Percentiles rank a stretch among this genome's conserved stretches.
Evolutionary conservation across 192 early-diverging fungal species (phyloP).

Genomic region (Backusella psychrophila): DNA sequence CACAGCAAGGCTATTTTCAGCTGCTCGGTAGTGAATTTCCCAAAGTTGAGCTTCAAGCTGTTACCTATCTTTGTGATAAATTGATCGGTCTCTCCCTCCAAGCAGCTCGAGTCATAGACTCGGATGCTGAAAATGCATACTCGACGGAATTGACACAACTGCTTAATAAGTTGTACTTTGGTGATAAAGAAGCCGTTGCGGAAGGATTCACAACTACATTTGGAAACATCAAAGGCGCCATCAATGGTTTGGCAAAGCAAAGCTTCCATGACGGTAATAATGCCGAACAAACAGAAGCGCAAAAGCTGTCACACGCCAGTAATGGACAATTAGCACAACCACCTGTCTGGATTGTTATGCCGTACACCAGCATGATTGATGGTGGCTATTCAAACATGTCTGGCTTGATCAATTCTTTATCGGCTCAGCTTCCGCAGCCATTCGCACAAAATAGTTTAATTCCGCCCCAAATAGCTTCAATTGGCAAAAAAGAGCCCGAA

Average conservation of each 20-base stretch:
- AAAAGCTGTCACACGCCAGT: neutral
- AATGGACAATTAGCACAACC: neutral
- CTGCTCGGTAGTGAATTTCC: neutral
- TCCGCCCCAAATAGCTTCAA: too few species aligned
- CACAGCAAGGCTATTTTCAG: conserved; percentile 14
- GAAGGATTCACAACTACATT: conserved; percentile 15
- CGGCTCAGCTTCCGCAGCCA: neutral
- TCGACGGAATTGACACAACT: neutral
- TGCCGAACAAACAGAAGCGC: neutral
- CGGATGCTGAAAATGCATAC: neutral
- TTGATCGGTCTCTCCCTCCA: neutral
- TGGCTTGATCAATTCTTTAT: neutral
- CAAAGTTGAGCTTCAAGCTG: neutral
- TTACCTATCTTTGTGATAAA: conserved; percentile 16
- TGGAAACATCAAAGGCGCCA: neutral
- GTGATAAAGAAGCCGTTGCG: neutral
- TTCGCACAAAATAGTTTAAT: neutral
- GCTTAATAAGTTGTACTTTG: neutral
- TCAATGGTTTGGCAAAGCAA: neutral
- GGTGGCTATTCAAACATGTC: neutral
- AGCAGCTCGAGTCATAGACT: neutral
- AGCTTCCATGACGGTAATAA: neutral
- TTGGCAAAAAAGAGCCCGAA: neutral
- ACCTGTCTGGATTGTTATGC: conserved; percentile 21
- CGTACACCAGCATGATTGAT: conserved; percentile 11